Base-by-base conservation (phyloP, 257 asterid genomes). In the Penstemon eatonii region DNA sequence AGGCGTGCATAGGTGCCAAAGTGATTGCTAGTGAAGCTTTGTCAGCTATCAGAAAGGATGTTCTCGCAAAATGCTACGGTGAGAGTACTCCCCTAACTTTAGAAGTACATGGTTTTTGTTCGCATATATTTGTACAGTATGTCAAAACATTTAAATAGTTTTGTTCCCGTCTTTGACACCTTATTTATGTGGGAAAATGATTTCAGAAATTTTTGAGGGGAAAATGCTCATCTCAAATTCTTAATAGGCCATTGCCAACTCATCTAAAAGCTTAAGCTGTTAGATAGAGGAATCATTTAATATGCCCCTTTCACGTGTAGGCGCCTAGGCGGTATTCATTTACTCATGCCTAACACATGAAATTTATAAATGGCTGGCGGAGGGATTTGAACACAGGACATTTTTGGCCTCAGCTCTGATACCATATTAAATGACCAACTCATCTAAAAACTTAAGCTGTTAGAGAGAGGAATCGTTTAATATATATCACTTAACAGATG, bases 51-150 rank as follows among this genome's bases (percentile, higher is more conserved):
- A 85, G 97, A 83, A 93, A 93, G 81, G 99, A 93, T 66, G 99
- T 93, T 77, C 89, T 89, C 7, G 99, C 99, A 67, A 90, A 93
- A 85, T 93, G 99, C 87, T 93, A 93, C 63, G 99, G 99, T 93
- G 80, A 83, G 91, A 64, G 76, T 72, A 38, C 49, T 41, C 66
- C 53, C 64, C 74, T 71, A 6, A 64, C 6, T 55, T 44, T 40
- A 7, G 66, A 62, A 56, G 11, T 44, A 56, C 12, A 50, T n/a
- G 7, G 69, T 54, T 50, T 40, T 38, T 25, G 56, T 72, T 49
- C 49, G 18, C 46, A 33, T 10, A 40, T 42, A 9, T 6, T 11
- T 19, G 7, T 19, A 19, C 47, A 65, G 43, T 44, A 70, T 55
- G 6, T 41, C 8, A 4, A 38, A 41, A 10, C 64, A 72, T 52